phyloP scores from a whole-genome alignment of 2,329 filamentous ascomycete species.

The Aspergillus oerlinghausenensis region DNA sequence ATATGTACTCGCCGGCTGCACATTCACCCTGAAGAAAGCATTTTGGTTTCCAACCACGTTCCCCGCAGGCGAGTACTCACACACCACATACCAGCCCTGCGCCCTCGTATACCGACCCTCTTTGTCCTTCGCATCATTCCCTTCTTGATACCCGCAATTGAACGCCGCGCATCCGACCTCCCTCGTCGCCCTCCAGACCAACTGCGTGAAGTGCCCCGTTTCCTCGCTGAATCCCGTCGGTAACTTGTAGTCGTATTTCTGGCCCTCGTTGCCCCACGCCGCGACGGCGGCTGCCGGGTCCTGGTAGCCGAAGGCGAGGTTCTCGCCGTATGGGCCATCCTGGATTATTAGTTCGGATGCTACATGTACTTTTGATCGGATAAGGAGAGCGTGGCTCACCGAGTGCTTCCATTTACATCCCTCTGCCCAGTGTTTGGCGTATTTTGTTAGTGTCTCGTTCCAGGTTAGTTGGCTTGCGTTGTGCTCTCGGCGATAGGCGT shows the following conservation, averaged over 20 bases:
- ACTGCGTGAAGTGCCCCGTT: slow-evolving; percentile 69
- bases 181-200: slow-evolving; percentile 64
- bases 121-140: slow-evolving; percentile 5
- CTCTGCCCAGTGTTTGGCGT: slow-evolving; percentile 49
- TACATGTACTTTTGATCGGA: neutral
- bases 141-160: slow-evolving; percentile 35
- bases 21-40: slow-evolving; percentile 29
- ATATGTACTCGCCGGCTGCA: slow-evolving; percentile 18
- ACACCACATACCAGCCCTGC: slow-evolving; percentile 62
- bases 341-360: slow-evolving; percentile 16
- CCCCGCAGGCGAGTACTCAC: slow-evolving; percentile 65
- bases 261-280: slow-evolving; percentile 61
- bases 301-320: slow-evolving; percentile 63
- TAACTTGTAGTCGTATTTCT: slow-evolving; percentile 54
- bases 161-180: slow-evolving; percentile 53
- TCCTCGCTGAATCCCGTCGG: slow-evolving; percentile 52
- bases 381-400: slow-evolving; percentile 13
- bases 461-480: slow-evolving; percentile 56
- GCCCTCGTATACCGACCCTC: slow-evolving; percentile 12
- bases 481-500: slow-evolving; percentile 61
- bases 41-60: slow-evolving; percentile 48
- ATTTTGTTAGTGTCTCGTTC: slow-evolving; percentile 60
- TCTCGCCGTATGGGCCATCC: slow-evolving; percentile 67
- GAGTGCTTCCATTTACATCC: slow-evolving; percentile 42
- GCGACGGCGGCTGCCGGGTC: slow-evolving; percentile 58